Percentiles rank a stretch among this genome's conserved stretches.
Conservation (phyloP, 805 yeast species). For the Torulaspora indica region DNA sequence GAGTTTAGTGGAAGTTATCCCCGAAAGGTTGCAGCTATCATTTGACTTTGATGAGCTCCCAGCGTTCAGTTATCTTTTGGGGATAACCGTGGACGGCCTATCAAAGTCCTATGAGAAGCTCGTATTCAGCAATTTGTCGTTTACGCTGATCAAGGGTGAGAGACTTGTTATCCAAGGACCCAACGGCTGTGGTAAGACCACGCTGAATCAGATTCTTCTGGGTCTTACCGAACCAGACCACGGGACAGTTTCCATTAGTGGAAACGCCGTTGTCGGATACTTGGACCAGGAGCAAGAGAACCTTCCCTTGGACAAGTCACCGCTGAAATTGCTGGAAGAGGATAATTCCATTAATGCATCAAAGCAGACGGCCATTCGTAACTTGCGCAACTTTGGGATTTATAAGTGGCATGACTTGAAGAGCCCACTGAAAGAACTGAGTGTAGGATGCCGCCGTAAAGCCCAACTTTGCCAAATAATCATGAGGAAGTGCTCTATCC, state of each 20-base stretch:
- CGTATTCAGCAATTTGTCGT: slow-evolving; percentile 13
- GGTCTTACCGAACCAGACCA: slow-evolving; percentile 15
- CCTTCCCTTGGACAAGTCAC: slow-evolving; percentile 17
- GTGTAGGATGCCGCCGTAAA: slow-evolving; percentile 21
- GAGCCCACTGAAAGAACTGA: slow-evolving; percentile 14
- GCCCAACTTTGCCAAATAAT: slow-evolving; percentile 19
- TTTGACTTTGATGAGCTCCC: slow-evolving; percentile 16
- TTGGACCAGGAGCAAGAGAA: slow-evolving; percentile 20
- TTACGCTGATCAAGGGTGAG: slow-evolving; percentile 15
- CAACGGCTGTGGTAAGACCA: slow-evolving; percentile 24
- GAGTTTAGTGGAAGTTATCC: slow-evolving; percentile 17
- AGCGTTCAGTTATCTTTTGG: slow-evolving; percentile 13
- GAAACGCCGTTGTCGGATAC: slow-evolving; percentile 17
- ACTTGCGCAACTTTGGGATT: slow-evolving; percentile 16
- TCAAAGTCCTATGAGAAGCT: slow-evolving; percentile 15
- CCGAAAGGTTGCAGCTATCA: slow-evolving; percentile 13
- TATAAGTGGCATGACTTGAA: slow-evolving; percentile 18
- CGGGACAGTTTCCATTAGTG: slow-evolving; percentile 16
- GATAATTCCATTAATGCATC: slow-evolving; percentile 12
- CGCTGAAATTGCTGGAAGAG: slow-evolving; percentile 13
- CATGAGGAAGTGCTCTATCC: slow-evolving; percentile 18
- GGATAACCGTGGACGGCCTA: slow-evolving; percentile 10
- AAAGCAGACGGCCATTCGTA: slow-evolving; percentile 16
- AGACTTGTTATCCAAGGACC: slow-evolving; percentile 20
- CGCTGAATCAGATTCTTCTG: slow-evolving; percentile 17